Evolutionary conservation across 2,329 filamentous ascomycete species (phyloP), one percentile per base, ranked within the genome.

Genomic region (Curvularia hawaiiensis): DNA sequence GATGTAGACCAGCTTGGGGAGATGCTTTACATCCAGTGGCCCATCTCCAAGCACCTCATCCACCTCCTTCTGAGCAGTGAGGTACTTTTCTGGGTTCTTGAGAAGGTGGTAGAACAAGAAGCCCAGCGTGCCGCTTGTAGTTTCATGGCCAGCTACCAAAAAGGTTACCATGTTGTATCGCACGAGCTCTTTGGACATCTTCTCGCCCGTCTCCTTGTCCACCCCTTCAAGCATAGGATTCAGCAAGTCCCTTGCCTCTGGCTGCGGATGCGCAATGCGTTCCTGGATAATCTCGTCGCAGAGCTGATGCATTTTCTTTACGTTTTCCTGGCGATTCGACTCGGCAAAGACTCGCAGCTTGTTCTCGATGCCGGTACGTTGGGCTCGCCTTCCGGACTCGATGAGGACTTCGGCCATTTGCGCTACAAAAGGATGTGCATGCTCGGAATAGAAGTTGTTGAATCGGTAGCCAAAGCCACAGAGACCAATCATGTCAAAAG

Each of bases 161-260:
- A 57, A 57, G 16, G 54, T 57, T 5, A 57, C 54, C 54, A 57
- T 57, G 16, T 57, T 57, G 39, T 57, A 57, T 7, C 50, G 45
- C 16, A 57, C 45, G 4, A 47, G 46, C 18, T 57, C 54, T 31
- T 54, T 57, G 4, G 54, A 54, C 54, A 57, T 57, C 14, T 50
- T 57, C 45, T 57, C 54, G 4, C 54, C 54, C n/a, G 54, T 57
- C 14, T 49, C 54, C 4, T 54, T 54, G 24, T 57, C 54, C 2
- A 57, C 31, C 8, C 44, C 54, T 33, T 57, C 50, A 10, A 57
- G 48, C 54, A 57, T 57, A 9, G 54, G 54, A 20, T 57, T 57
- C 11, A 57, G 54, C 14, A 57, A 20, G 10, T 57, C 54, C 11
- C 44, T 49, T 3, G 54, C 50, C 11, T 54, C 50, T 33, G 54